phyloP scores from a whole-genome alignment of 352 stramenopile species.

The Phytophthora citricola region DNA sequence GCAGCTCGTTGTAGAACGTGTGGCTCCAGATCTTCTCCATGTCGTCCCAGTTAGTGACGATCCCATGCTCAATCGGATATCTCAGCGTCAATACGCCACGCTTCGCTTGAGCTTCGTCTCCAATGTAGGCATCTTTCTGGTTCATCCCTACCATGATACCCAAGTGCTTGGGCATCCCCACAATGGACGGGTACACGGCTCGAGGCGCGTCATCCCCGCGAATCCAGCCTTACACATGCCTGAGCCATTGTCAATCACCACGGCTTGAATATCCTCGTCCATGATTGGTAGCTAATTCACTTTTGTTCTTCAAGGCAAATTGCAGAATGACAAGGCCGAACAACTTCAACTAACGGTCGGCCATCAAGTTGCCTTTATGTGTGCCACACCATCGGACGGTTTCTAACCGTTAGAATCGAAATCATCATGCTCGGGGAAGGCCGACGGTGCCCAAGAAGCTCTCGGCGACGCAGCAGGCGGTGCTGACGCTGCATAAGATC shows the following conservation, averaged over 20 bases:
- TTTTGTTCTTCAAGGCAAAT: slow-evolving; percentile 13
- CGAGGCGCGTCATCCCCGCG: slow-evolving; percentile 96
- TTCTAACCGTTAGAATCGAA: slow-evolving; percentile 2
- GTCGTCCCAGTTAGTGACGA: slow-evolving; percentile 99
- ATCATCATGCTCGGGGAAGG: slow-evolving; percentile 24
- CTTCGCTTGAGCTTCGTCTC: slow-evolving; percentile 94
- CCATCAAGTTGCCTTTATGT: slow-evolving; percentile 25
- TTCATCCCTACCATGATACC: slow-evolving; percentile 98
- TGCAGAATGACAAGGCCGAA: slow-evolving; percentile 6
- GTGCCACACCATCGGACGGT: slow-evolving; percentile 4
- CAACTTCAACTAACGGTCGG: slow-evolving; percentile 30
- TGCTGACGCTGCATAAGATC: slow-evolving; percentile 61
- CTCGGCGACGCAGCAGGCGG: slow-evolving; percentile 45
- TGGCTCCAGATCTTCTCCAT: slow-evolving; percentile 99
- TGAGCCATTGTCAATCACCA: slow-evolving; percentile 97
- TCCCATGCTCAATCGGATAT: slow-evolving; percentile 99
- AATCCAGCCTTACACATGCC: slow-evolving; percentile 99
- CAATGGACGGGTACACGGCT: slow-evolving; percentile 97
- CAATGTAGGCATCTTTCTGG: slow-evolving; percentile 95
- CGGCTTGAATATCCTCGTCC: slow-evolving; percentile 69
- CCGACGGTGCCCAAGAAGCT: slow-evolving; percentile 27
- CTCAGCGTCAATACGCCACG: slow-evolving; percentile 93
- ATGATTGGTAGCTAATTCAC: neutral
- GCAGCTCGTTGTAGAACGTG: slow-evolving; percentile 99
- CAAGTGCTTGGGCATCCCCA: slow-evolving; percentile 95